Percentiles rank a stretch among this genome's conserved stretches.
Conservation (phyloP, 805 yeast genomes). For the Torulaspora indica region DNA sequence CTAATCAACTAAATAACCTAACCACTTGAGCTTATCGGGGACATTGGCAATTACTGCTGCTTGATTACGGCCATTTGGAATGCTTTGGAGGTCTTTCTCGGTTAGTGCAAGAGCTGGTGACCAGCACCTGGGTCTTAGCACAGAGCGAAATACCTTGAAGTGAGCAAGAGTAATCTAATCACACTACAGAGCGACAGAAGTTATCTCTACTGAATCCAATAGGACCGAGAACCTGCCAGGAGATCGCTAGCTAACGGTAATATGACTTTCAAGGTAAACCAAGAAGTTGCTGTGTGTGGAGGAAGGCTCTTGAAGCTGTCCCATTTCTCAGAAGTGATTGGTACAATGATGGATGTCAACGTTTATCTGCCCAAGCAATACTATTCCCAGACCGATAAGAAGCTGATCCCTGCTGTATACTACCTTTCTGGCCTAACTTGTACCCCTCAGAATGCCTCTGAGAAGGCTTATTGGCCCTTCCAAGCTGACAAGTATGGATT, state of each 20-base stretch:
- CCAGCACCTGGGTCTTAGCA: neutral
- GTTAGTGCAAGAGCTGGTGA: no score
- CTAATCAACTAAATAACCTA: neutral
- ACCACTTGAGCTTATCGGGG: no score
- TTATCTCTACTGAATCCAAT: neutral
- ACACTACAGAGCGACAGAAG: no score
- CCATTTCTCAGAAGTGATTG: constrained; percentile 63
- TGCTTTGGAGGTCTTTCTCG: no score
- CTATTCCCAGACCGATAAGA: constrained; percentile 18
- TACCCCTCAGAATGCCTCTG: constrained; percentile 88
- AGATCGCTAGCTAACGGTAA: neutral
- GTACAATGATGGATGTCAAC: constrained; percentile 77
- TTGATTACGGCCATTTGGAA: no score
- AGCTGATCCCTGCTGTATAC: constrained; percentile 63
- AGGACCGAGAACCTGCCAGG: no score
- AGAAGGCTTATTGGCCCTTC: constrained; percentile 83
- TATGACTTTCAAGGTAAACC: constrained; percentile 49
- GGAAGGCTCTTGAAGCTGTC: constrained; percentile 72
- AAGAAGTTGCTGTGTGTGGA: constrained; percentile 57
- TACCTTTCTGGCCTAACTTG: constrained; percentile 90
- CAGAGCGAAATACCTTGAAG: neutral
- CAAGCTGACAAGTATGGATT: constrained; percentile 78
- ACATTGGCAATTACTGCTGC: no score
- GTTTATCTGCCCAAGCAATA: constrained; percentile 68
- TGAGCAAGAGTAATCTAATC: neutral